Base-by-base conservation (phyloP, 441 rosid species). In the Croton laevigatus region DNA sequence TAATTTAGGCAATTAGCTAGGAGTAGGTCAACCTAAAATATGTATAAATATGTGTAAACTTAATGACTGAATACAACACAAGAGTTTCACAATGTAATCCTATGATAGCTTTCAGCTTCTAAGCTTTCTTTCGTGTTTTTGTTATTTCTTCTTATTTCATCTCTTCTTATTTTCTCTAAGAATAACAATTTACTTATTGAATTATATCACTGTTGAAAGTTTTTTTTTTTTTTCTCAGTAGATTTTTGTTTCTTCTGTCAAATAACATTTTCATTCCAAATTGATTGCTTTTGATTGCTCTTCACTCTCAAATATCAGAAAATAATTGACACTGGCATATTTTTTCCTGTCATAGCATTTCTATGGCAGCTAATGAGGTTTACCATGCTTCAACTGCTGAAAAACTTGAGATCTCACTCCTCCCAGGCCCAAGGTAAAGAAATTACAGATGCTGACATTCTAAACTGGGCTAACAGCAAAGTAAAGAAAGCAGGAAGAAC, bases 291-390 rank as follows among this genome's bases (percentile, higher is more conserved):
- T 10, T 34, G 44, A 60, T 7, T 68, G 46, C 54, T 55, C 52
- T 67, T 32, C 27, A 59, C 38, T 59, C 46, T 27, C 32, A 27
- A 34, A 37, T 17, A 49, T 17, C 19, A 27, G 45, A 20, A 42
- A 63, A 60, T 3, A 38, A 17, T 20, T 59, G 42, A 80, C 68
- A 27, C 44, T 64, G 34, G 22, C 32, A 14, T 66, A 14, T 61
- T 68, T 27, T 49, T 72, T 69, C 71, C 48, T 45, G 69, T 59
- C 73, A 70, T 93, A 94, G 98, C 97, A 42, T 86, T 73, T 79
- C 66, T 94, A 54, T 94, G 98, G 98, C 98, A 94, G 78, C 84
- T 94, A 71, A 91, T 94, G 97, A 87, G 98, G 83, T 94, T 82
- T 75, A 82, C 90, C 10, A 94, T 94, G 98, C 92, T 94, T 73